Percentiles rank a stretch among this genome's conserved stretches.
These are phyloP conservation scores for Russula abietina DNA, from an alignment of 768 basidiomycete species.

Conservation along the genomic window DNA sequence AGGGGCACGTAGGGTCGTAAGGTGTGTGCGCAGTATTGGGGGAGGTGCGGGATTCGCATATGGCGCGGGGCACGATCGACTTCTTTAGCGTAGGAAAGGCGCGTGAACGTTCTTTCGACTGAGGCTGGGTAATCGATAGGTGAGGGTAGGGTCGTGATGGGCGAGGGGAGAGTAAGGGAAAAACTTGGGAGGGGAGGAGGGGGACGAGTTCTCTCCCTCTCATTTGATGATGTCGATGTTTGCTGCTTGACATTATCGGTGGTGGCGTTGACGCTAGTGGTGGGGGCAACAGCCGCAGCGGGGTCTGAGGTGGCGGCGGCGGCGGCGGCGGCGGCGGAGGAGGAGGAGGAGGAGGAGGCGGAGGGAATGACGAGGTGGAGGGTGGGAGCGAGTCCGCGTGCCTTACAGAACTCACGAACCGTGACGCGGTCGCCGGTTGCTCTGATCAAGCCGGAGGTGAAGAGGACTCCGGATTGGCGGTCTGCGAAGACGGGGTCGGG, in stretches of 20 bases:
- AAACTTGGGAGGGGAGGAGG: neutral
- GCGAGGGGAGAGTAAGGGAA: neutral
- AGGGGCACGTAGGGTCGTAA: neutral
- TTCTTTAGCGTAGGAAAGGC: neutral
- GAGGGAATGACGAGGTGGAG: conserved; percentile 3
- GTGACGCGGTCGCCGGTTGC: conserved; percentile 6
- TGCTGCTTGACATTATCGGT: neutral
- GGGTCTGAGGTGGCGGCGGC: neutral
- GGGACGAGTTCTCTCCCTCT: neutral
- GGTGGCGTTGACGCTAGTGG: neutral
- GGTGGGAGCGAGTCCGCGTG: neutral
- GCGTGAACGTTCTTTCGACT: neutral
- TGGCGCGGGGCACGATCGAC: neutral
- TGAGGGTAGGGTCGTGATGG: neutral
- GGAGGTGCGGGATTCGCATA: conserved; percentile 7
- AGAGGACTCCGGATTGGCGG: conserved; percentile 9
- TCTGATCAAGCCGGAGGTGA: neutral
- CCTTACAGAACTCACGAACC: neutral
- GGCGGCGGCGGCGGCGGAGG: no score
- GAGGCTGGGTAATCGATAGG: neutral
- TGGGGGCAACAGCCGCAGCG: neutral
- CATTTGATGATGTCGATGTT: neutral
- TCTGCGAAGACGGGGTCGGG: neutral
- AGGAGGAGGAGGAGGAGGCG: no score
- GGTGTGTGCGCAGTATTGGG: conserved; percentile 4